Base-by-base conservation (phyloP, 257 asterid genomes). In the Solanum chiquidenum region DNA sequence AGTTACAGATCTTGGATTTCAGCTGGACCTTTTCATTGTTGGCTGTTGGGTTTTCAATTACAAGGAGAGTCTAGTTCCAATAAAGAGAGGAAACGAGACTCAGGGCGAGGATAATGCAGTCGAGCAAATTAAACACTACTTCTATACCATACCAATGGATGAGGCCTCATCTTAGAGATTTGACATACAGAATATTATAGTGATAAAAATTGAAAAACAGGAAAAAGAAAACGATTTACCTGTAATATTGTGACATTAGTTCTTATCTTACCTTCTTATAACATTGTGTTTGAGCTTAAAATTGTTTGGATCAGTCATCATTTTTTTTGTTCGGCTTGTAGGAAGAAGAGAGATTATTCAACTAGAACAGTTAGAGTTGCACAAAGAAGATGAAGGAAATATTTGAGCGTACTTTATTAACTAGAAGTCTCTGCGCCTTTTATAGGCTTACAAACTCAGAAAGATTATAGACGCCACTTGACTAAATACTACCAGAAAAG, bases 31-130 rank as follows among this genome's bases (percentile, higher is more conserved):
- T 6, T 0, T 7, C 64, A 3, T 55, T 21, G 4, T 11, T 55
- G 4, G 25, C 25, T 18, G n/a, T 55, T 55, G 64, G 25, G 64
- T 55, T 55, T 55, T 55, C 62, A 55, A 20, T 55, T 42, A 55
- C 64, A 55, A 7, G 64, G 64, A 20, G 25, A 55, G 25, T 11
- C 25, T 55, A 18, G 25, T 20, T 20, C 64, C 10, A 55, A 55
- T 92, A 77, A 86, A 86, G 68, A 89, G 91, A 18, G 85, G 77
- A 73, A 90, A 83, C 52, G 83, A 72, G 14, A 82, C 34, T 77
- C 90, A 91, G 86, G 79, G 49, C 76, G 68, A 83, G 29, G 60
- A 76, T 6, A 38, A 38, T 75, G 55, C 20, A 21, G 31, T 38
- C 21, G 2, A 38, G 21, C 21, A 21, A 38, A 5, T 23, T 11